Evolutionary conservation across 192 early-diverging fungal genomes (phyloP).

Genomic region (Podila epigama): DNA sequence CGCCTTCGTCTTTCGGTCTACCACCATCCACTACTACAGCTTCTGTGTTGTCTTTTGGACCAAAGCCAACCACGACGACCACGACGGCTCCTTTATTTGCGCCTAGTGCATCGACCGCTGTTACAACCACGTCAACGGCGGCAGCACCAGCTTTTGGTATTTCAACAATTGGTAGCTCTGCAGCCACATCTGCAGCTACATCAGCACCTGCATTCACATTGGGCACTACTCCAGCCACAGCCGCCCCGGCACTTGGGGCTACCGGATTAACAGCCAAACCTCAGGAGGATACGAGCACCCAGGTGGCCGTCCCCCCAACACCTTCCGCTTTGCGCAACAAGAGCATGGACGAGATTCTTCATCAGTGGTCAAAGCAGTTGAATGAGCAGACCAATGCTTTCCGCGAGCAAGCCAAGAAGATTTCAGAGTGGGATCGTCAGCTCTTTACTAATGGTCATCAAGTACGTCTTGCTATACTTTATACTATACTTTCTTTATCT

Average conservation of each 20-base stretch:
- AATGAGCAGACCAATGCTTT: slow-evolving; percentile 82
- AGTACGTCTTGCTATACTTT: slow-evolving; percentile 49
- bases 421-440: slow-evolving; percentile 85
- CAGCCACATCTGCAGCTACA: slow-evolving; percentile 26
- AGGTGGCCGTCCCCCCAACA: slow-evolving; percentile 50
- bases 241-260: slow-evolving; percentile 35
- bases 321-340: slow-evolving; percentile 77
- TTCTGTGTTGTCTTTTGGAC: neutral
- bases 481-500: neutral
- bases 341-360: slow-evolving; percentile 91
- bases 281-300: slow-evolving; percentile 49
- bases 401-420: slow-evolving; percentile 83
- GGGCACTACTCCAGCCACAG: slow-evolving; percentile 45
- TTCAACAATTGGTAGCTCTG: slow-evolving; percentile 5
- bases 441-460: slow-evolving; percentile 84
- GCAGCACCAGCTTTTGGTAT: slow-evolving; percentile 26
- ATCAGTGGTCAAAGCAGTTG: slow-evolving; percentile 89
- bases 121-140: slow-evolving; percentile 17
- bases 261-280: slow-evolving; percentile 53
- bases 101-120: neutral
- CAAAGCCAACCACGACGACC: slow-evolving; percentile 2
- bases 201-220: slow-evolving; percentile 39
- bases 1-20: slow-evolving; percentile 11
- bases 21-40: slow-evolving; percentile 42
- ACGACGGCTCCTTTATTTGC: neutral